A percentile compares a stretch with the other conserved stretches of the same genome.
Conservation (phyloP, 805 yeast genomes). For the Hanseniaspora clermontiae region DNA sequence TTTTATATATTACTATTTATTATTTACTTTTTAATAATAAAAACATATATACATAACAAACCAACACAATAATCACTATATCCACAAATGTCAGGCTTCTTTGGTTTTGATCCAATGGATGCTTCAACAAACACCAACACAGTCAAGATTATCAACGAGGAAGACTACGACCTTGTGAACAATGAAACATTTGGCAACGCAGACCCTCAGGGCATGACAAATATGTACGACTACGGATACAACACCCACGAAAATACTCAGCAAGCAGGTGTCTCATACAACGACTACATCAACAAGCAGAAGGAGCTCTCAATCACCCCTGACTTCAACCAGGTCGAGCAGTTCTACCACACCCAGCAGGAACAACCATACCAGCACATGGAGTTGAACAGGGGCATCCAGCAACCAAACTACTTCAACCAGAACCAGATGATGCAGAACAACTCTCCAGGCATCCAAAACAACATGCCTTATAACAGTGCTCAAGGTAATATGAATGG, state of each 20-base stretch:
- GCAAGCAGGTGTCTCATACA: slow-evolving; percentile 1
- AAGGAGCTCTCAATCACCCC: slow-evolving; percentile 13
- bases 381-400: slow-evolving; percentile 13
- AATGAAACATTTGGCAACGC: slow-evolving; percentile 26
- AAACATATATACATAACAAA: no score
- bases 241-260: slow-evolving; percentile 17
- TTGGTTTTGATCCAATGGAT: slow-evolving; percentile 25
- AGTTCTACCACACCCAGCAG: slow-evolving; percentile 14
- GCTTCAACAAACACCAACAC: slow-evolving; percentile 24
- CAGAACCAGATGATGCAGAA: slow-evolving; percentile 20
- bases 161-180: slow-evolving; percentile 50
- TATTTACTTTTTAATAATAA: background rate
- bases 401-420: slow-evolving; percentile 16
- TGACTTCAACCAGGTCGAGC: slow-evolving; percentile 15
- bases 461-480: slow-evolving; percentile 13
- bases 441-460: background rate
- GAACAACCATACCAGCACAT: slow-evolving; percentile 13
- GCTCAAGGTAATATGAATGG: slow-evolving; percentile 14
- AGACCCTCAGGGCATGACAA: slow-evolving; percentile 21
- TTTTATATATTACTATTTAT: no score
- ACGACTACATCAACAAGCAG: background rate
- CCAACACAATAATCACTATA: background rate
- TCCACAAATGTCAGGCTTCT: slow-evolving; percentile 19
- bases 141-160: slow-evolving; percentile 34
- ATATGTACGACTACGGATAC: slow-evolving; percentile 29